Conservation (phyloP, 331 rosid genomes). For the Prunus yedoensis region DNA sequence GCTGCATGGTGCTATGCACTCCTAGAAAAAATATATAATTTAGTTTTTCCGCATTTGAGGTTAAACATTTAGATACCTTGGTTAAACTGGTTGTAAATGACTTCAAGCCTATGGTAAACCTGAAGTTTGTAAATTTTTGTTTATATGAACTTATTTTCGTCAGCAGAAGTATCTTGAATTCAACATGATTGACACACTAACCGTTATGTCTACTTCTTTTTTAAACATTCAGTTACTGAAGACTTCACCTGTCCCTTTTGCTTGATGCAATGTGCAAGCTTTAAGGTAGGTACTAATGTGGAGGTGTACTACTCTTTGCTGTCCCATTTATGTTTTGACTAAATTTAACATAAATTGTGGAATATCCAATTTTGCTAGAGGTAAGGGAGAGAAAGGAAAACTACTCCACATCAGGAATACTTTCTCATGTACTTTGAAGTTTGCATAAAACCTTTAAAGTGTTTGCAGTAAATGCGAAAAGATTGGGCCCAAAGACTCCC, state of each 20-base stretch:
- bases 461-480: background rate
- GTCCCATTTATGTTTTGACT: background rate
- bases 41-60: background rate
- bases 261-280: conserved; percentile 85
- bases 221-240: conserved; percentile 72
- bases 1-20: background rate
- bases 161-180: background rate
- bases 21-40: background rate
- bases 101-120: background rate
- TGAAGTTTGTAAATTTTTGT: background rate
- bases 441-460: background rate
- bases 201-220: conserved; percentile 16
- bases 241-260: conserved; percentile 97
- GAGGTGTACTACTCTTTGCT: background rate
- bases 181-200: background rate
- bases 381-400: background rate
- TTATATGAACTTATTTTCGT: background rate
- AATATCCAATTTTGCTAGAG: conserved; percentile 3
- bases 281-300: conserved; percentile 58
- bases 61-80: background rate
- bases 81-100: background rate
- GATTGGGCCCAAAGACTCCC: background rate
- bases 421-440: background rate
- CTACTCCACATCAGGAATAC: background rate
- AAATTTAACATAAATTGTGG: background rate